These are phyloP conservation scores for Lindgomyces ingoldianus DNA, from an alignment of 495 filamentous ascomycete genomes.

Conservation along the genomic window DNA sequence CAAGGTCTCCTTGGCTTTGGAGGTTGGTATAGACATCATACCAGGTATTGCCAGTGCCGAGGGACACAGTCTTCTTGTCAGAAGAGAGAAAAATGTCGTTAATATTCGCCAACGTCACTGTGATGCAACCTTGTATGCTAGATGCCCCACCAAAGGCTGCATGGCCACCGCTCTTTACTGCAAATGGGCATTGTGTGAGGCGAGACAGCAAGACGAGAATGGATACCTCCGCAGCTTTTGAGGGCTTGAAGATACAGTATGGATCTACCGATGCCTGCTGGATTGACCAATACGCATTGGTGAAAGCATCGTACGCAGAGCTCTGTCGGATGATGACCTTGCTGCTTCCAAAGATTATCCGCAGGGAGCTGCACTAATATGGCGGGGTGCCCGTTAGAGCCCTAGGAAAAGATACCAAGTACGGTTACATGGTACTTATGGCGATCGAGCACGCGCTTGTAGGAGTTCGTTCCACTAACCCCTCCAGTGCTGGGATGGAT, in stretches of 20 bases:
- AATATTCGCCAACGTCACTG: constrained; percentile 57
- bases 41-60: constrained; percentile 57
- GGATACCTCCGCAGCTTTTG: constrained; percentile 46
- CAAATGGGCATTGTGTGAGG: constrained; percentile 49
- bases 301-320: constrained; percentile 24
- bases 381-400: background rate
- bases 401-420: background rate
- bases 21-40: constrained; percentile 55
- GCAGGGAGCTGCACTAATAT: constrained; percentile 37
- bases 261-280: constrained; percentile 43
- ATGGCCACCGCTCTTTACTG: constrained; percentile 57
- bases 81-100: constrained; percentile 45
- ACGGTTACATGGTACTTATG: constrained; percentile 13
- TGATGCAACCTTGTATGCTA: constrained; percentile 56
- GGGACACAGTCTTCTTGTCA: constrained; percentile 43
- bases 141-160: constrained; percentile 52
- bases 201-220: constrained; percentile 42
- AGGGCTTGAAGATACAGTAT: constrained; percentile 50
- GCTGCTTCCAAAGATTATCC: constrained; percentile 27
- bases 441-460: constrained; percentile 17
- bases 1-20: constrained; percentile 47
- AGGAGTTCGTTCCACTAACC: constrained; percentile 8
- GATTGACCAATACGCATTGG: constrained; percentile 53
- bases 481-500: constrained; percentile 2
- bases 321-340: constrained; percentile 22